Evolutionary conservation across 1,284 basidiomycete species (phyloP), one percentile per base, ranked within the genome.

Genomic region (Spongispora temasekensis): DNA sequence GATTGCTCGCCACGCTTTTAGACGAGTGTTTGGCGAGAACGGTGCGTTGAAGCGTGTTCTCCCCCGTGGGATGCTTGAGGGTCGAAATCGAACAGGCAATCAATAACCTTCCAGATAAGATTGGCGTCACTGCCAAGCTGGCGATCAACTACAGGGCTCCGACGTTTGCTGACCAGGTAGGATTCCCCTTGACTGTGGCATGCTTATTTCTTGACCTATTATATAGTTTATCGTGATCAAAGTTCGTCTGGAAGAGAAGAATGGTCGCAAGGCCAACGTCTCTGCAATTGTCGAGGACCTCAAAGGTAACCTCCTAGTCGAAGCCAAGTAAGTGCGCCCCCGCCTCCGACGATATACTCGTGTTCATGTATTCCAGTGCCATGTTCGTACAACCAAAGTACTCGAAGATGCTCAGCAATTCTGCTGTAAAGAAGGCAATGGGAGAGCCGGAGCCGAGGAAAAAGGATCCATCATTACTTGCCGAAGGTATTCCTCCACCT

Each of bases 41-140:
- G 64, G 95, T 94, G 68, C 56, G 67, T 68, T 8, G 5, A 23
- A 44, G 25, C 19, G 42, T 27, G 4, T 25, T 78, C 30, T 51
- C 54, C 62, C 64, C 56, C 56, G 28, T 9, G 50, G 53, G 19
- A 19, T 34, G 25, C 46, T 48, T 57, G 54, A 61, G 35, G 19
- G n/a, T 58, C 55, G 19, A 53, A 52, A n/a, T n/a, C n/a, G 19
- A 27, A 53, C 31, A 65, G 93, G 93, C 95, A 3, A 84, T 95
- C 54, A 80, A 85, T 60, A 93, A 94, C 70, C 77, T 98, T 0
- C 94, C 95, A 1, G 89, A 91, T 32, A 89, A 92, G 71, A 88
- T 98, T 53, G 96, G 93, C n/a, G 95, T 98, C 13, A 98, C 96
- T 0, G 96, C 95, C 2, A 89, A 84, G 56, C 77, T 95, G 51